phyloP scores from a whole-genome alignment of 2,329 filamentous ascomycete genomes.

The Talaromyces sp. region DNA sequence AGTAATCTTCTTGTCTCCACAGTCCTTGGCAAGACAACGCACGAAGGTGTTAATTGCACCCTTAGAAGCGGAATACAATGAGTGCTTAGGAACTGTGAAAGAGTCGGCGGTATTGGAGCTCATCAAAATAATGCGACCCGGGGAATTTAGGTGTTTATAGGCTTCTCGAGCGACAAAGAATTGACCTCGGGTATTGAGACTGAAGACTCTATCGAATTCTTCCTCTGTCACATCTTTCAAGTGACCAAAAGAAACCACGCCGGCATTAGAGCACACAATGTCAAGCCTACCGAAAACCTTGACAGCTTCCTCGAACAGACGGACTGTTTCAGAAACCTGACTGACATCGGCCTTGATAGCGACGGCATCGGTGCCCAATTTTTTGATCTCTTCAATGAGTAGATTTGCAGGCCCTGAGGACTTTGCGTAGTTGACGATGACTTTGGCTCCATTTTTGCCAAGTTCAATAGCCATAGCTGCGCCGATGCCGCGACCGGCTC shows the following conservation, averaged over 20 bases:
- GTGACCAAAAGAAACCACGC: constrained; percentile 33
- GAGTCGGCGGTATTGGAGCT: constrained; percentile 67
- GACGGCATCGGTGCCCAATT: constrained; percentile 40
- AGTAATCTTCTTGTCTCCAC: constrained; percentile 66
- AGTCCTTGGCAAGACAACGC: constrained; percentile 70
- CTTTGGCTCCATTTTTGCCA: neutral
- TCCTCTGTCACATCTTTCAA: constrained; percentile 16
- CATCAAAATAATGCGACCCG: constrained; percentile 74
- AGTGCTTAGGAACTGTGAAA: constrained; percentile 65
- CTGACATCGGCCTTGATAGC: constrained; percentile 54
- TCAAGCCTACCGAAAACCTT: constrained; percentile 50
- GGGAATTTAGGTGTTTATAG: constrained; percentile 67
- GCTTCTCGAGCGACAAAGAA: constrained; percentile 66
- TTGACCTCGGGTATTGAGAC: constrained; percentile 62
- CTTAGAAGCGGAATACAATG: constrained; percentile 73
- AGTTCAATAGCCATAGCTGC: neutral
- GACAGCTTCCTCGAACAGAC: constrained; percentile 64
- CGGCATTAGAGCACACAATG: constrained; percentile 54
- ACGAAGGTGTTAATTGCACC: constrained; percentile 75
- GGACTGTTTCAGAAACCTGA: neutral
- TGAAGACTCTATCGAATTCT: constrained; percentile 55
- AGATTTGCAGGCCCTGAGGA: neutral
- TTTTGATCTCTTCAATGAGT: neutral
- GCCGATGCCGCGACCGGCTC: neutral
- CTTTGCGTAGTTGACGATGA: neutral